Conservation (phyloP, 2,329 filamentous ascomycete genomes). For the Hypoxylon sp. region DNA sequence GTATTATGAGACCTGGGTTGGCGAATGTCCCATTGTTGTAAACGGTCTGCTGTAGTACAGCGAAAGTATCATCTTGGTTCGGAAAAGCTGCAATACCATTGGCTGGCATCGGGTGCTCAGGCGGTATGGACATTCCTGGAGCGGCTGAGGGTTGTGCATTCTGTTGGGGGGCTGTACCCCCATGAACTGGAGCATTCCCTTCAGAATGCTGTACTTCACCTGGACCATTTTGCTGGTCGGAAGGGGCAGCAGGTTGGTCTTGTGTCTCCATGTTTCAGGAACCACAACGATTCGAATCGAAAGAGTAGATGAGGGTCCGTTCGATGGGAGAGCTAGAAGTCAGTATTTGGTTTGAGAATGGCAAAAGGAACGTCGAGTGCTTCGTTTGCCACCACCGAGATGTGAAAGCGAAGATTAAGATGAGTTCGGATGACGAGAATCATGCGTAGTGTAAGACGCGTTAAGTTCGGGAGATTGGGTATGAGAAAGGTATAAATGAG, state of each 20-base stretch:
- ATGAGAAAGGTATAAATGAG: neutral
- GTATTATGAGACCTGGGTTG: conserved; percentile 35
- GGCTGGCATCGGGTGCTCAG: conserved; percentile 24
- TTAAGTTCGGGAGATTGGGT: neutral
- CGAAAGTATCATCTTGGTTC: conserved; percentile 33
- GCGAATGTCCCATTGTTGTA: conserved; percentile 41
- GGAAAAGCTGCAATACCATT: conserved; percentile 34
- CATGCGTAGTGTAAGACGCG: neutral
- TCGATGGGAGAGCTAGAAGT: neutral
- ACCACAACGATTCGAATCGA: neutral
- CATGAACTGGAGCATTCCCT: conserved; percentile 20
- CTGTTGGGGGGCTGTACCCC: conserved; percentile 24
- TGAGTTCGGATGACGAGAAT: conserved; percentile 23
- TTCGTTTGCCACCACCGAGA: neutral
- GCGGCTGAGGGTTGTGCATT: conserved; percentile 21
- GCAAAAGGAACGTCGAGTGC: neutral
- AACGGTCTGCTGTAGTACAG: conserved; percentile 30
- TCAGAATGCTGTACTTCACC: conserved; percentile 22
- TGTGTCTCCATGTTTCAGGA: conserved; percentile 34
- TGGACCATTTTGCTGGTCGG: conserved; percentile 18
- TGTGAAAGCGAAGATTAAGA: conserved; percentile 3
- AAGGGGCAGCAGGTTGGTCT: conserved; percentile 25
- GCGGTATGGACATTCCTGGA: conserved; percentile 21
- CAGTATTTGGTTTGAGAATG: conserved; percentile 3
- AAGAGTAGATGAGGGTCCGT: neutral